Evolutionary conservation across 2,329 filamentous ascomycete species (phyloP).

Genomic region (Venturia aucupariae): DNA sequence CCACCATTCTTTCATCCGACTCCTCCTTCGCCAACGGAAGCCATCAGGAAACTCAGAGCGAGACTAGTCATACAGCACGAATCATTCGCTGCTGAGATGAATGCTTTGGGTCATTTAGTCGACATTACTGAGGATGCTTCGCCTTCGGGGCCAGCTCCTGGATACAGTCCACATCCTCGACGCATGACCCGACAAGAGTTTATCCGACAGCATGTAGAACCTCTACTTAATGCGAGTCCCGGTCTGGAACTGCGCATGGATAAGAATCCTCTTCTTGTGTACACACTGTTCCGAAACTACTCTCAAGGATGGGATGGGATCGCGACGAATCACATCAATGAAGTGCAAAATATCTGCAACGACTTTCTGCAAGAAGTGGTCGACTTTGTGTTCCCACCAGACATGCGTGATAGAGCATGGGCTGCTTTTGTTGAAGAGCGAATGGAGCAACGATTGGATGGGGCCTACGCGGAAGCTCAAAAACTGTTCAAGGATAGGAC

Average conservation of each 20-base stretch:
- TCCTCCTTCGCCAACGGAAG: constrained; percentile 1
- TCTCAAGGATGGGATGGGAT: constrained; percentile 13
- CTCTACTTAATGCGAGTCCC: constrained; percentile 12
- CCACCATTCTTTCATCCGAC: constrained; percentile 12
- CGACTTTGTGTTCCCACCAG: constrained; percentile 10
- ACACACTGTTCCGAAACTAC: constrained; percentile 13
- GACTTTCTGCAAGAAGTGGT: constrained; percentile 15
- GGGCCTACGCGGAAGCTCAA: constrained; percentile 10
- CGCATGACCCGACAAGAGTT: constrained; percentile 12
- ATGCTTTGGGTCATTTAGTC: constrained; percentile 4
- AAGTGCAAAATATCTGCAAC: constrained; percentile 13
- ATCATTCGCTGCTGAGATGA: constrained; percentile 13
- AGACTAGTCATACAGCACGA: constrained; percentile 14
- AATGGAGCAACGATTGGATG: constrained; percentile 12
- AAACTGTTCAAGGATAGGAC: constrained; percentile 13
- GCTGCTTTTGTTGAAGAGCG: constrained; percentile 13
- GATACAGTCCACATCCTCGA: neutral
- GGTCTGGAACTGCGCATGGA: constrained; percentile 14
- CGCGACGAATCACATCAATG: constrained; percentile 11
- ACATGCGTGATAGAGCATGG: constrained; percentile 13
- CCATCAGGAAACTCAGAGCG: constrained; percentile 11
- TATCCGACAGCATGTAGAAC: constrained; percentile 13
- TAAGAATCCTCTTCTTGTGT: constrained; percentile 14
- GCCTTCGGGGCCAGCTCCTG: constrained; percentile 1
- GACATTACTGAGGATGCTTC: constrained; percentile 8